phyloP scores from a whole-genome alignment of 2,329 filamentous ascomycete genomes.

The Thyridium curvatum region DNA sequence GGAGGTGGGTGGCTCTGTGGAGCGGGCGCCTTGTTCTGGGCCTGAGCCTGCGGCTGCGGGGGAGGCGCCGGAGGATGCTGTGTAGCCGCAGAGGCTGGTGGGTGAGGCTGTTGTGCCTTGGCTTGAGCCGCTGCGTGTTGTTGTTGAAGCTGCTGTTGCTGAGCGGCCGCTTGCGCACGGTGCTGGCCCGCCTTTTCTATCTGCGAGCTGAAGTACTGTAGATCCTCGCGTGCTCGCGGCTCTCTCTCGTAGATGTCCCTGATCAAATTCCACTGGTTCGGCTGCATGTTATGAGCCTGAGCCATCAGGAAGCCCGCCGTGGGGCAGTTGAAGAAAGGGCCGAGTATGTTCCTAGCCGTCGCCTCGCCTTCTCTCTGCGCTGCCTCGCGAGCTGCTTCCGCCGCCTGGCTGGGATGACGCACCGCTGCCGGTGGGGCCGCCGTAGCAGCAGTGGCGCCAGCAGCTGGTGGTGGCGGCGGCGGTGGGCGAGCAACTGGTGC shows the following conservation, averaged over 20 bases:
- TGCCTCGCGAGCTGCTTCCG: constrained; percentile 1
- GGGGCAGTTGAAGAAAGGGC: constrained; percentile 53
- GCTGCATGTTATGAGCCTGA: constrained; percentile 61
- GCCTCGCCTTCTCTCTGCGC: constrained; percentile 10
- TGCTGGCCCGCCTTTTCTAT: constrained; percentile 40
- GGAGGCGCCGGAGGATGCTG: no score
- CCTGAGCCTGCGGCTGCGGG: no score
- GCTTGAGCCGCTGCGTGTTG: constrained; percentile 1
- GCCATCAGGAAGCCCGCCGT: constrained; percentile 65
- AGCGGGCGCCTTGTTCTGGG: no score
- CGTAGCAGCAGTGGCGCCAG: constrained; percentile 9
- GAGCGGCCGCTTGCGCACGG: constrained; percentile 2
- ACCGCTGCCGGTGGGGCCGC: constrained; percentile 4
- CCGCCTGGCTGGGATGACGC: not conserved
- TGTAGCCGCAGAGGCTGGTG: constrained; percentile 3
- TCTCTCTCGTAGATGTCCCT: constrained; percentile 61
- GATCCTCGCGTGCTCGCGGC: constrained; percentile 56
- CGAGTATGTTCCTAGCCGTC: constrained; percentile 21
- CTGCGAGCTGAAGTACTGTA: constrained; percentile 48
- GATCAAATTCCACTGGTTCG: constrained; percentile 70
- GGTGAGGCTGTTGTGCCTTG: not conserved
- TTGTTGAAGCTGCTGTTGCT: not conserved
- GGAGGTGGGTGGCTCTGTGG: no score
- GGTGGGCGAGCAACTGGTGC: constrained; percentile 18
- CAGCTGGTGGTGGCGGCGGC: constrained; percentile 7